Evolutionary conservation across 2,329 filamentous ascomycete genomes (phyloP).

Genomic region (Biscogniauxia sp.): DNA sequence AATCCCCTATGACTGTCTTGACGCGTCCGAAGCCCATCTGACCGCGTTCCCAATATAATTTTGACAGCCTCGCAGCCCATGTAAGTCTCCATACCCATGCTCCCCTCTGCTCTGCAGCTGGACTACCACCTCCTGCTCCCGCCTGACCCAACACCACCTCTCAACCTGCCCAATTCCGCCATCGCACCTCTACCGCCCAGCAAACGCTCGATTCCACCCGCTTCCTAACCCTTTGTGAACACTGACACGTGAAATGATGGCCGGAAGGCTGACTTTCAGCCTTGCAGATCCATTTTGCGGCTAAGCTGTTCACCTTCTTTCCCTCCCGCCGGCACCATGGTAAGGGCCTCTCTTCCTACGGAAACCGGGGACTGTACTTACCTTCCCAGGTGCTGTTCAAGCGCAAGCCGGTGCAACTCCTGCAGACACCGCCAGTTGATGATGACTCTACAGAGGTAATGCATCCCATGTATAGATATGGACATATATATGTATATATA

Average conservation of each 20-base stretch:
- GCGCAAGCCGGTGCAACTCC: conserved; percentile 86
- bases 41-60: conserved; percentile 16
- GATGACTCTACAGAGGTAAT: conserved; percentile 80
- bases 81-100: neutral
- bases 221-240: conserved; percentile 22
- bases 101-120: neutral
- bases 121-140: conserved; percentile 3
- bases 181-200: conserved; percentile 6
- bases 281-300: conserved; percentile 38
- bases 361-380: conserved; percentile 16
- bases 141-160: conserved; percentile 13
- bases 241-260: conserved; percentile 27
- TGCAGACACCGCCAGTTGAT: conserved; percentile 68
- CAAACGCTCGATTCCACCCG: neutral
- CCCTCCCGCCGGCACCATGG: conserved; percentile 27
- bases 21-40: conserved; percentile 19
- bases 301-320: conserved; percentile 10
- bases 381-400: conserved; percentile 81
- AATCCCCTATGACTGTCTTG: conserved; percentile 3
- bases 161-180: conserved; percentile 19
- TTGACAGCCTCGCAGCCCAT: neutral
- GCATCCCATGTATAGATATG: conserved; percentile 7
- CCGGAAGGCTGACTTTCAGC: conserved; percentile 38
- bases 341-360: conserved; percentile 13
- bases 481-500: neutral